Base-by-base conservation (phyloP, 257 asterid species). In the Ballota nigra region DNA sequence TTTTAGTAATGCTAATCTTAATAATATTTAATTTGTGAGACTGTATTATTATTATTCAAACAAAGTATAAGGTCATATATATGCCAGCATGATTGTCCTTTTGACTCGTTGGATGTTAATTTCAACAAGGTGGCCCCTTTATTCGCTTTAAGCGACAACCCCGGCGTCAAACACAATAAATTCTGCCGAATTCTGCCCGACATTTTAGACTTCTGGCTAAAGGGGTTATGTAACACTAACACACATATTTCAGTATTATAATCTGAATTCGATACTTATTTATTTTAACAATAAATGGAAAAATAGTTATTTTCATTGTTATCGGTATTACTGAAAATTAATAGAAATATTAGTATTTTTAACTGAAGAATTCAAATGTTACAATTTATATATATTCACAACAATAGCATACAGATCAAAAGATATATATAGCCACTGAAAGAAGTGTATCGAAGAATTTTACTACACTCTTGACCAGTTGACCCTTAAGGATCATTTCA, bases 121-220 rank as follows among this genome's bases (percentile, higher is more conserved):
- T 51, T 19, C 28, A 23, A 52, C 59, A 18, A 18, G 19, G 59
- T 52, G 59, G 28, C 59, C 59, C 59, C 55, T n/a, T 47, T 6
- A 47, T 47, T 47, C 52, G 16, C 24, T 49, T 16, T 49, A 49
- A 49, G 24, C 57, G 57, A 49, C 57, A 16, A 49, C 57, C 23
- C 24, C 4, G 8, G 57, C 57, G 28, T 52, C 59, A 52, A 52
- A 52, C 59, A 19, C 59, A 52, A 52, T 52, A 7, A 52, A 19
- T 4, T 52, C 15, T 52, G 59, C 59, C 59, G 15, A 52, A 52
- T 7, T 52, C 20, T 19, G 59, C 59, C 72, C 49, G 12, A 26
- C 59, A 10, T 40, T 40, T 74, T 15, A 11, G 73, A 74, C 57
- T 41, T 65, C 15, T 19, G 31, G 20, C 15, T 51, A 40, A 67